A percentile compares a stretch with the other conserved stretches of the same genome.
Conservation (phyloP, 177 flowering plant species). For the Vitis hybrid region DNA sequence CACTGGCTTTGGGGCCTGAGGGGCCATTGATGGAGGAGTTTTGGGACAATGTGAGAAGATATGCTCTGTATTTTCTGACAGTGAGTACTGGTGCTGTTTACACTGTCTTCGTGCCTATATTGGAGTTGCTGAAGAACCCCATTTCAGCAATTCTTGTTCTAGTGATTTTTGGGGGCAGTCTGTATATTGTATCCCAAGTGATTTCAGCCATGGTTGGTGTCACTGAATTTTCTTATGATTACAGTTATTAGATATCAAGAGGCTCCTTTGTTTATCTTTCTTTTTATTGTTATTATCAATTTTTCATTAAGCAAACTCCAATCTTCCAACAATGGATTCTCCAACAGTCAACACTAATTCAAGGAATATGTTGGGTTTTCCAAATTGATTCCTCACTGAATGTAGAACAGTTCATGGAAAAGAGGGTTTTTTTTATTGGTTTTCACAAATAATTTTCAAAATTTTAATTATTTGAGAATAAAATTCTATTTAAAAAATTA, state of each 20-base stretch:
- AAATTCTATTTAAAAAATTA: too few species aligned
- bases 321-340: too few species aligned
- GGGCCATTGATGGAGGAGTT: slow-evolving; percentile 93
- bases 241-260: slow-evolving; percentile 43
- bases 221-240: slow-evolving; percentile 71
- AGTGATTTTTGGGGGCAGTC: slow-evolving; percentile 53
- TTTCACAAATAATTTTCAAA: too few species aligned
- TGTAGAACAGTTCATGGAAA: too few species aligned
- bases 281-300: neutral
- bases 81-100: slow-evolving; percentile 89
- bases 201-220: slow-evolving; percentile 84
- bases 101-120: slow-evolving; percentile 61
- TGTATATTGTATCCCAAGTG: slow-evolving; percentile 71
- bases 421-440: too few species aligned
- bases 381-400: too few species aligned
- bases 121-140: slow-evolving; percentile 82
- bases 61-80: slow-evolving; percentile 74
- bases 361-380: too few species aligned
- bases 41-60: slow-evolving; percentile 94
- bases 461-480: too few species aligned
- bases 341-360: too few species aligned
- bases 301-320: neutral
- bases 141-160: slow-evolving; percentile 74
- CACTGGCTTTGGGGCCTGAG: slow-evolving; percentile 83
- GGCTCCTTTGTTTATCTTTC: too few species aligned